These are phyloP conservation scores for Cucumis cinereus DNA, from an alignment of 306 rosid species.

Conservation along the genomic window DNA sequence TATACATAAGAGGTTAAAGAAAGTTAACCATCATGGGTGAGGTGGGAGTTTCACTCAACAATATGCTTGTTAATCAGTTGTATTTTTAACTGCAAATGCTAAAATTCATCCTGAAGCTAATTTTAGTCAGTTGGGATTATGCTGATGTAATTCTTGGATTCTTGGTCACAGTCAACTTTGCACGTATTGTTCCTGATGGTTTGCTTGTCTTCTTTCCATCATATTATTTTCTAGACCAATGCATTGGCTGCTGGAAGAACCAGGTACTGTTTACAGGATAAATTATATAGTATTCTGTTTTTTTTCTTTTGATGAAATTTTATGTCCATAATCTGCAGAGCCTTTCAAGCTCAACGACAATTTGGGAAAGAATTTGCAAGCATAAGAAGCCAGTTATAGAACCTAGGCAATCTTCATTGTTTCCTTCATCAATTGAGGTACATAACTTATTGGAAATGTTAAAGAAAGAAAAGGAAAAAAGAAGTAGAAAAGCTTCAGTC, in stretches of 20 bases:
- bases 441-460: constrained; percentile 5
- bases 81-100: background rate
- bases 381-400: constrained; percentile 93
- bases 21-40: background rate
- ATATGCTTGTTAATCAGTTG: background rate
- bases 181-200: constrained; percentile 93
- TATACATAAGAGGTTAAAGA: background rate
- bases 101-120: background rate
- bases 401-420: constrained; percentile 80
- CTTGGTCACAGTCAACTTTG: constrained; percentile 71
- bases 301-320: constrained; percentile 9
- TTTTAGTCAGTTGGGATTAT: background rate
- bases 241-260: constrained; percentile 74
- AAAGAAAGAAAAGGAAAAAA: background rate
- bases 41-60: background rate
- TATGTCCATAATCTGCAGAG: constrained; percentile 32
- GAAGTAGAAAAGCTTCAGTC: background rate
- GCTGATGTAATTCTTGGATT: constrained; percentile 7
- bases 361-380: constrained; percentile 89
- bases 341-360: constrained; percentile 51
- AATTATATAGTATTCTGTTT: constrained; percentile 12
- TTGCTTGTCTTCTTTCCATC: constrained; percentile 93
- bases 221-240: constrained; percentile 81
- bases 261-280: constrained; percentile 27
- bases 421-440: constrained; percentile 75